Conservation (phyloP, 2,329 filamentous ascomycete genomes). For the Aspergillus pseudoglaucus region DNA sequence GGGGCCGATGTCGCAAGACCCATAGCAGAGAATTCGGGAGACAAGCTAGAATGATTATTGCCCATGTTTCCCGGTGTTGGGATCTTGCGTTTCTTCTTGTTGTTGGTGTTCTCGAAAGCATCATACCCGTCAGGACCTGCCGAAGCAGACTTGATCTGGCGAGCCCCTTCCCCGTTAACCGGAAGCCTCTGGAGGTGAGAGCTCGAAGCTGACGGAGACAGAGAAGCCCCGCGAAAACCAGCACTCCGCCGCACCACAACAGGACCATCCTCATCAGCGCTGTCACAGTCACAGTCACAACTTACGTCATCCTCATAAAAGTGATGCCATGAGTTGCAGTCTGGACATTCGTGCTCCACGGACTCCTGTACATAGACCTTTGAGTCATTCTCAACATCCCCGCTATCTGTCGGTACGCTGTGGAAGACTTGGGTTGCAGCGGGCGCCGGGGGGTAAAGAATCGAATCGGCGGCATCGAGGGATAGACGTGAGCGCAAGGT, state of each 20-base stretch:
- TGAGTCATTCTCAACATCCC: slow-evolving; percentile 45
- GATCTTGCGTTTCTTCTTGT: slow-evolving; percentile 99
- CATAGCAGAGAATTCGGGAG: slow-evolving; percentile 59
- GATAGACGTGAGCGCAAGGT: slow-evolving; percentile 82
- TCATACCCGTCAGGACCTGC: slow-evolving; percentile 84
- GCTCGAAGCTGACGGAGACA: slow-evolving; percentile 25
- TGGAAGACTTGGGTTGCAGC: slow-evolving; percentile 69
- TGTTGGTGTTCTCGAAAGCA: slow-evolving; percentile 96
- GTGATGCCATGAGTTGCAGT: slow-evolving; percentile 36
- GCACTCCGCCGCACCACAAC: slow-evolving; percentile 37
- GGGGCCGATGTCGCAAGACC: slow-evolving; percentile 47
- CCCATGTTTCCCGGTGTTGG: slow-evolving; percentile 72
- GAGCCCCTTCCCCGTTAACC: slow-evolving; percentile 19
- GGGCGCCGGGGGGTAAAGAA: slow-evolving; percentile 72
- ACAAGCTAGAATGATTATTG: slow-evolving; percentile 52
- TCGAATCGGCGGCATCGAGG: slow-evolving; percentile 72
- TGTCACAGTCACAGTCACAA: slow-evolving; percentile 43
- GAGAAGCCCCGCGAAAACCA: slow-evolving; percentile 33
- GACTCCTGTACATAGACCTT: slow-evolving; percentile 43
- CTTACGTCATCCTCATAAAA: slow-evolving; percentile 51
- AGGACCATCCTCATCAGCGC: slow-evolving; percentile 54
- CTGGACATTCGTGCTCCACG: slow-evolving; percentile 30
- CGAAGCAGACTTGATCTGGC: slow-evolving; percentile 52
- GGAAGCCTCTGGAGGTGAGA: slow-evolving; percentile 20
- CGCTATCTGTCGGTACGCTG: slow-evolving; percentile 56